These are phyloP conservation scores for Cryomyces minteri DNA, from an alignment of 495 filamentous ascomycete species.

Conservation along the genomic window DNA sequence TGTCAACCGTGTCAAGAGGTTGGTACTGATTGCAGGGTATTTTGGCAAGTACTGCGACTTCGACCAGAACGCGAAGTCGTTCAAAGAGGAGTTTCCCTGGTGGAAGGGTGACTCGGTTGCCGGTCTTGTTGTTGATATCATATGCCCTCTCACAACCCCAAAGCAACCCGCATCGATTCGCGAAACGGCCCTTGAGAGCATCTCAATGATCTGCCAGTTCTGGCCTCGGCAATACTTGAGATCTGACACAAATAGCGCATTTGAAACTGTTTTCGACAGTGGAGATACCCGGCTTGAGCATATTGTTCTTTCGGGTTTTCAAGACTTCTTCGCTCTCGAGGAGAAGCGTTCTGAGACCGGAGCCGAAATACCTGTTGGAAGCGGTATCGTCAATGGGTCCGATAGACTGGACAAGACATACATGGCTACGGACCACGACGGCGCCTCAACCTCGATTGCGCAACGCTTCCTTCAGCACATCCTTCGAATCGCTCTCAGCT, in stretches of 20 bases:
- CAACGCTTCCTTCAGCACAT: slow-evolving; percentile 72
- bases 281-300: slow-evolving; percentile 36
- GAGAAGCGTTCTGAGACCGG: slow-evolving; percentile 55
- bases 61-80: slow-evolving; percentile 45
- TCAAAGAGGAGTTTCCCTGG: slow-evolving; percentile 44
- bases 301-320: slow-evolving; percentile 47
- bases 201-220: slow-evolving; percentile 75
- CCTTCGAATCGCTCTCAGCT: slow-evolving; percentile 56
- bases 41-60: slow-evolving; percentile 79
- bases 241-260: slow-evolving; percentile 31
- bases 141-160: slow-evolving; percentile 55
- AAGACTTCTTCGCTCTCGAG: slow-evolving; percentile 67
- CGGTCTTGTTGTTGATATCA: slow-evolving; percentile 58
- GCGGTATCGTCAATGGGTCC: slow-evolving; percentile 30
- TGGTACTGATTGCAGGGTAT: slow-evolving; percentile 50
- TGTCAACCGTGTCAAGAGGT: slow-evolving; percentile 39
- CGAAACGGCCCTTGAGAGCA: slow-evolving; percentile 60
- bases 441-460: slow-evolving; percentile 71
- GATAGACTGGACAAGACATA: slow-evolving; percentile 30
- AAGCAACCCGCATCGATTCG: slow-evolving; percentile 47
- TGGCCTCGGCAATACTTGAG: slow-evolving; percentile 57
- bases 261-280: slow-evolving; percentile 35
- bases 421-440: slow-evolving; percentile 65
- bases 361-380: slow-evolving; percentile 34
- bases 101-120: slow-evolving; percentile 58